Percentiles rank a stretch among this genome's conserved stretches.
phyloP scores from a whole-genome alignment of 2,329 filamentous ascomycete species.

The Teratosphaeria zuluensis region DNA sequence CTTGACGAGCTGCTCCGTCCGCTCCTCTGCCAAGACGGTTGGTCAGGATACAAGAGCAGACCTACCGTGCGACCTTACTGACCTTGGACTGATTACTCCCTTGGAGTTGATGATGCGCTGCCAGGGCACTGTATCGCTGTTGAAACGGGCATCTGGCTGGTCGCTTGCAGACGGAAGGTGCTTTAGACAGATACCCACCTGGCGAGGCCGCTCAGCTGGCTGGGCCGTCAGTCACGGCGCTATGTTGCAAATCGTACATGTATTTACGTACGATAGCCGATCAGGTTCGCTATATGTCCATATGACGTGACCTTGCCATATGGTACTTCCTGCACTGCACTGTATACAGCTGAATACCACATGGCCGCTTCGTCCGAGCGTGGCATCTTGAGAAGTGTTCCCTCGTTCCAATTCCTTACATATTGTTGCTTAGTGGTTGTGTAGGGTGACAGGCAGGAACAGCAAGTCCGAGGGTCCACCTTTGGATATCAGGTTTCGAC shows the following conservation, averaged over 20 bases:
- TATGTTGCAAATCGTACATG: constrained; percentile 4
- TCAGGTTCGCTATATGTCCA: constrained; percentile 63
- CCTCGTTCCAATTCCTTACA: constrained; percentile 5
- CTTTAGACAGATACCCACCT: constrained; percentile 86
- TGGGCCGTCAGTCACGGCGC: neutral
- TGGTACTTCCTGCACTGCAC: constrained; percentile 77
- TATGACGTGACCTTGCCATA: constrained; percentile 77
- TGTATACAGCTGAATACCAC: constrained; percentile 71
- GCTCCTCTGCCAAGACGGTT: constrained; percentile 22
- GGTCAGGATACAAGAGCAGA: neutral
- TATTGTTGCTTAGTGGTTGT: neutral
- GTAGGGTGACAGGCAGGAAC: neutral
- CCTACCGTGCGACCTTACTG: constrained; percentile 9
- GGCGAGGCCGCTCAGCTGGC: constrained; percentile 43
- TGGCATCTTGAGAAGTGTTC: constrained; percentile 41
- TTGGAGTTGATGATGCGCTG: constrained; percentile 85
- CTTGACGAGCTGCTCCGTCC: constrained; percentile 37
- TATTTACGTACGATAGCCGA: constrained; percentile 56
- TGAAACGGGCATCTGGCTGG: constrained; percentile 45
- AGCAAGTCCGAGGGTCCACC: no score
- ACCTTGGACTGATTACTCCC: constrained; percentile 79
- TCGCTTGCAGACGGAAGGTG: constrained; percentile 54
- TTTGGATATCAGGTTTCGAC: no score
- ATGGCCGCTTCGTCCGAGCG: constrained; percentile 64
- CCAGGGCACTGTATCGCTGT: constrained; percentile 79